Percentiles rank a stretch among this genome's conserved stretches.
phyloP scores from a whole-genome alignment of 495 filamentous ascomycete genomes.

The Penicillium paradoxum region DNA sequence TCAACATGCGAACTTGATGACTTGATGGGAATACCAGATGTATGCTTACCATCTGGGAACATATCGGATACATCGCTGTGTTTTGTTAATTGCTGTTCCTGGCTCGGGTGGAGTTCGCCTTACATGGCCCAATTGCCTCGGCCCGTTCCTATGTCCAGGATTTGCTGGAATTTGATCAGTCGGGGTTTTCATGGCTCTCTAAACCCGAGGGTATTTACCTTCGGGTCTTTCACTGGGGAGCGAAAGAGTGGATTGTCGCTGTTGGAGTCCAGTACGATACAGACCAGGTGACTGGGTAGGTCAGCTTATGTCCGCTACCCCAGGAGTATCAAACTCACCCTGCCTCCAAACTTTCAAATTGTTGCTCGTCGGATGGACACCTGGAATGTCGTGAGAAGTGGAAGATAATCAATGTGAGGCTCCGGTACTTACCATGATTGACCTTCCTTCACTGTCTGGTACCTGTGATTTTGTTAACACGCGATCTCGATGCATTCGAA shows the following conservation, averaged over 20 bases:
- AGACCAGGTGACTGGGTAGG: background rate
- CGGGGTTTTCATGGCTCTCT: too few species aligned
- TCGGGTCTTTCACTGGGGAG: background rate
- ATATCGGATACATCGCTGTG: constrained; percentile 11
- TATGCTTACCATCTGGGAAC: constrained; percentile 3
- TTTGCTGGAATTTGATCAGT: background rate
- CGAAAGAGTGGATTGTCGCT: constrained; percentile 2
- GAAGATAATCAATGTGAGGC: background rate
- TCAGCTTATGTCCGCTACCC: background rate
- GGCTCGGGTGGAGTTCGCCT: background rate
- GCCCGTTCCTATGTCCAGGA: constrained; percentile 10
- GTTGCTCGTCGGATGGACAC: constrained; percentile 8
- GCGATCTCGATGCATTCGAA: background rate
- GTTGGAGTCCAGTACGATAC: background rate
- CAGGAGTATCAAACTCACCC: background rate
- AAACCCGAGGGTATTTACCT: background rate
- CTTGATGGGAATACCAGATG: background rate
- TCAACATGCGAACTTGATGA: background rate
- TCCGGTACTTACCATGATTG: constrained; percentile 1
- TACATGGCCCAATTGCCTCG: constrained; percentile 17
- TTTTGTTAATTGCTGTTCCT: background rate
- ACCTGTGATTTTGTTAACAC: background rate
- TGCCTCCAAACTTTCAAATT: constrained; percentile 7
- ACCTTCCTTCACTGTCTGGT: constrained; percentile 5
- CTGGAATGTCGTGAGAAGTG: background rate